Base-by-base conservation (phyloP, 306 rosid species). In the Casuarina equisetifolia region DNA sequence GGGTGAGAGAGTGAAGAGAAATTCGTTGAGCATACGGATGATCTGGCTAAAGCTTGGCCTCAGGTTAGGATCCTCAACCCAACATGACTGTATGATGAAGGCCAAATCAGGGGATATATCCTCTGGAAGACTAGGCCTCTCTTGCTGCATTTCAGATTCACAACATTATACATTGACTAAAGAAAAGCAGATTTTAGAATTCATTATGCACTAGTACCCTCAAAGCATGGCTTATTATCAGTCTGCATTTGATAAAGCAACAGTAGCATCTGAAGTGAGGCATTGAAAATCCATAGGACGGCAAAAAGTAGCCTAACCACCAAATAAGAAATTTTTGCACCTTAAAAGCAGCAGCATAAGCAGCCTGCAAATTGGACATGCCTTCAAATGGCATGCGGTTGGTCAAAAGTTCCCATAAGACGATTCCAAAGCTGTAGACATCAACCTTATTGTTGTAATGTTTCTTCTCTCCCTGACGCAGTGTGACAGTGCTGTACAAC, bases 351-450 rank as follows among this genome's bases (percentile, higher is more conserved):
- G 98, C 98, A 70, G 97, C 97, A 83, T 95, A 95, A 48, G 98
- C 98, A 70, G 99, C 99, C 85, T 95, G 99, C 85, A 95, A 86
- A 88, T 95, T 95, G 49, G 99, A 95, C 99, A 95, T 95, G 85
- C 99, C 99, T 82, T 95, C 99, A 72, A 95, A 95, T 16, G 99
- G 99, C 99, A 95, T 91, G 64, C 99, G 97, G 74, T 95, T 95
- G 66, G 99, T 95, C 85, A 95, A 79, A 57, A 95, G 84, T 84
- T 95, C 99, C 99, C 99, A 95, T 66, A 95, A 82, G 82, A 95
- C 99, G 72, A 95, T 89, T 67, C 99, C 99, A 83, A 95, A 95
- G 88, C 99, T 95, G 82, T 95, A 95, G 73, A 95, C 99, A 55
- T 95, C 99, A 70, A 95, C 99, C 83, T 86, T 95, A 85, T 95